These are phyloP conservation scores for Tylopilus sp. DNA, from an alignment of 1,284 basidiomycete species.

Conservation along the genomic window DNA sequence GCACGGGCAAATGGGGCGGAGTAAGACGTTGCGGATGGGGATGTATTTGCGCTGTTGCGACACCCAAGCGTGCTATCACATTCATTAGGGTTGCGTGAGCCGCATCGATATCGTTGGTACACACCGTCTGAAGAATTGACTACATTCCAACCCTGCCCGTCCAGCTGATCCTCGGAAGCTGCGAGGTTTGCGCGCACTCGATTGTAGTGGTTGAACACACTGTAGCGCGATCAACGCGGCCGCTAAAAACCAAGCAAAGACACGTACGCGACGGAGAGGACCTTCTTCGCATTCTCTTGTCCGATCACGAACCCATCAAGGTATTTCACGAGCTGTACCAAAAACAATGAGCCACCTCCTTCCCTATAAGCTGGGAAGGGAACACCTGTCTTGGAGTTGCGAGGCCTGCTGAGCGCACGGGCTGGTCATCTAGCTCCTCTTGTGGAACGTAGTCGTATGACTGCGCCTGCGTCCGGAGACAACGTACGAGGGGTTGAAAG, in stretches of 20 bases:
- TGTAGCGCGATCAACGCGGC: conserved; percentile 33
- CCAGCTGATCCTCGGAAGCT: conserved; percentile 46
- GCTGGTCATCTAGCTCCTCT: conserved; percentile 34
- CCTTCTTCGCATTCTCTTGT: conserved; percentile 90
- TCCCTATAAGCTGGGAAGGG: neutral
- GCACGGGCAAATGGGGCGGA: conserved; percentile 41
- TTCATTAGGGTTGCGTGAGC: neutral
- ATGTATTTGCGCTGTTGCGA: conserved; percentile 55
- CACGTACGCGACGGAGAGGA: conserved; percentile 84
- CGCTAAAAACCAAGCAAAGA: conserved; percentile 13
- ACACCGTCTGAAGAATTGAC: conserved; percentile 35
- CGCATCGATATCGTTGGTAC: conserved; percentile 12
- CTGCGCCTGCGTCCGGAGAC: conserved; percentile 47
- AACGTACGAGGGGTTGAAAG: conserved; percentile 25
- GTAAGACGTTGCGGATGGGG: conserved; percentile 47
- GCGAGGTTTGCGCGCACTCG: conserved; percentile 68
- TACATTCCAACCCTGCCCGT: conserved; percentile 33
- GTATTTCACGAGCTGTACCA: conserved; percentile 73
- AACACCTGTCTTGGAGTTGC: conserved; percentile 72
- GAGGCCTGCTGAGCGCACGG: conserved; percentile 42
- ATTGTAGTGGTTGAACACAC: conserved; percentile 92
- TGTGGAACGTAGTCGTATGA: conserved; percentile 38
- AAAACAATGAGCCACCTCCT: conserved; percentile 7
- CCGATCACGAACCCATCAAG: conserved; percentile 91
- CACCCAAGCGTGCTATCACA: conserved; percentile 36